Evolutionary conservation across 441 rosid species (phyloP).

Genomic region (Aquilaria agallochum): DNA sequence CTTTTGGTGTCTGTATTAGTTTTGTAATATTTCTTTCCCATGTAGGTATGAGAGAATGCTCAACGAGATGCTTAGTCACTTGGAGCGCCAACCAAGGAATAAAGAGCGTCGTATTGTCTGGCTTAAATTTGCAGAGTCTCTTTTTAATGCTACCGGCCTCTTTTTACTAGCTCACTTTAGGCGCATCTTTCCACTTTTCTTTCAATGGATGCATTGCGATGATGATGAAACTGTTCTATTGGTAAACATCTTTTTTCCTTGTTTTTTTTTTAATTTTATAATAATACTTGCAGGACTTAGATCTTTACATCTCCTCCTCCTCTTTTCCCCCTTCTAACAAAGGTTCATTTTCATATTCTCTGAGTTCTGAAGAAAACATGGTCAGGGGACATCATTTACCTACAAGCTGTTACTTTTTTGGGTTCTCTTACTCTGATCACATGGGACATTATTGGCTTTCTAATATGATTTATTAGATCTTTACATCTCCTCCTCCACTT

Average conservation of each 20-base stretch:
- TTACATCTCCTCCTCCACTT: slow-evolving; percentile 3
- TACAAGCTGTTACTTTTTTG: too few relatives aligned
- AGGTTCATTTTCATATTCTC: too few relatives aligned
- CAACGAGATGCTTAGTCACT: slow-evolving; percentile 80
- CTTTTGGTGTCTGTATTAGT: background rate
- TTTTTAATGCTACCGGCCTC: slow-evolving; percentile 58
- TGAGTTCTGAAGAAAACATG: too few relatives aligned
- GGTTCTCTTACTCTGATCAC: too few relatives aligned
- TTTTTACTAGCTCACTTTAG: slow-evolving; percentile 75
- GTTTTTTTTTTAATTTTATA: background rate
- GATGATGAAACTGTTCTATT: slow-evolving; percentile 74
- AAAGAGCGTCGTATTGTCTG: slow-evolving; percentile 64
- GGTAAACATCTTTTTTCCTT: slow-evolving; percentile 32
- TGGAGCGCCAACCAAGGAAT: slow-evolving; percentile 89
- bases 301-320: slow-evolving; percentile 3
- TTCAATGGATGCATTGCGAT: slow-evolving; percentile 83
- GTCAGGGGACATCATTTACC: too few relatives aligned
- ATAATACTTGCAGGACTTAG: background rate
- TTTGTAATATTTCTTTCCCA: background rate
- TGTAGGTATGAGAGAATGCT: slow-evolving; percentile 74
- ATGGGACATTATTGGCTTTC: too few relatives aligned
- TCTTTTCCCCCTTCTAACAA: too few relatives aligned
- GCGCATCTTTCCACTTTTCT: slow-evolving; percentile 75
- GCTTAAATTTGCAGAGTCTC: slow-evolving; percentile 68
- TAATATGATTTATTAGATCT: too few relatives aligned